These are phyloP conservation scores for Bauhinia variegata DNA, from an alignment of 306 rosid species.

Conservation along the genomic window DNA sequence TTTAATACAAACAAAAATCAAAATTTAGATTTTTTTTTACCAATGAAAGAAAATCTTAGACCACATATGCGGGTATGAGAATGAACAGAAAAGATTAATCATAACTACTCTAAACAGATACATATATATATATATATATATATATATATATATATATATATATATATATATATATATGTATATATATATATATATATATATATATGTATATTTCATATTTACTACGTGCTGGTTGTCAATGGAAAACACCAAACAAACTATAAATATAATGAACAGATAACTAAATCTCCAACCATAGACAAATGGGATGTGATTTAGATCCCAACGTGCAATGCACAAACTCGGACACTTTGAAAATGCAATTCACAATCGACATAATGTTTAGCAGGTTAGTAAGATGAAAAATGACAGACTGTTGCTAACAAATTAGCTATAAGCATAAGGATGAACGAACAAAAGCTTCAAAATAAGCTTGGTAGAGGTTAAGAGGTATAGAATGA, in stretches of 20 bases:
- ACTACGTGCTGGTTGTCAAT: too few relatives aligned
- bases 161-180: too few relatives aligned
- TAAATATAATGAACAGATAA: not conserved
- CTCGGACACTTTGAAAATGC: not conserved
- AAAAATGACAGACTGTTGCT: constrained; percentile 21
- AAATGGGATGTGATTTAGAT: constrained; percentile 1
- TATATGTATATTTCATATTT: too few relatives aligned
- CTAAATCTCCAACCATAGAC: not conserved
- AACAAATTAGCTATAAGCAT: not conserved
- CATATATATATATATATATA: too few relatives aligned
- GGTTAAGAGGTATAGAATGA: not conserved
- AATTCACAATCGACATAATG: not conserved
- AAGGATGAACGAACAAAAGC: constrained; percentile 16
- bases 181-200: too few relatives aligned
- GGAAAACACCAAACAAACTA: not conserved
- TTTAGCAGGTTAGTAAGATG: constrained; percentile 1
- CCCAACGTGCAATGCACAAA: not conserved
- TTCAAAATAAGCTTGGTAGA: not conserved
- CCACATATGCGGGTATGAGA: constrained; percentile 1
- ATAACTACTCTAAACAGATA: not conserved
- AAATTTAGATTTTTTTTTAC: not conserved
- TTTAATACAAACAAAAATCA: not conserved
- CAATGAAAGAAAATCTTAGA: constrained; percentile 4
- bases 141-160: too few relatives aligned
- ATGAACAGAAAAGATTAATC: not conserved